These are phyloP conservation scores for Ascochyta clinopodiicola DNA, from an alignment of 2,329 filamentous ascomycete species.

Conservation along the genomic window DNA sequence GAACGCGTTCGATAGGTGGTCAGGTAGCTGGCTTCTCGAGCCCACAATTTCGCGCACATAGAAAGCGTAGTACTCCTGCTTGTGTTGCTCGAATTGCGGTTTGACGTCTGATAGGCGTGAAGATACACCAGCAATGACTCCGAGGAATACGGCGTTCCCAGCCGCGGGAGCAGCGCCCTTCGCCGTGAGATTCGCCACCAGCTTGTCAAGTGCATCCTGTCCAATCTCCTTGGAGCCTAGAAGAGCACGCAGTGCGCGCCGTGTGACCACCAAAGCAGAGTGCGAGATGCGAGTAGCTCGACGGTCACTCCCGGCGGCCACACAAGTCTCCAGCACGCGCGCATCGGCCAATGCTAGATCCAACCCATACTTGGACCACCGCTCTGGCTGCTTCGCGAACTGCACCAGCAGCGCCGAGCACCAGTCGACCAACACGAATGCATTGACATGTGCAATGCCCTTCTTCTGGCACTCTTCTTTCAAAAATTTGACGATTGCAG, in stretches of 20 bases:
- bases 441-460: constrained; percentile 77
- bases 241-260: constrained; percentile 78
- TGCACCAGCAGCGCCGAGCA: constrained; percentile 79
- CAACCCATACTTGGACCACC: constrained; percentile 69
- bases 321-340: constrained; percentile 77
- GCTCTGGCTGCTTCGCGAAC: constrained; percentile 63
- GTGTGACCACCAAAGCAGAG: constrained; percentile 77
- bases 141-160: constrained; percentile 79
- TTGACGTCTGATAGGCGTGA: constrained; percentile 71
- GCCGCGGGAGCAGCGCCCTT: constrained; percentile 70
- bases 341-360: constrained; percentile 74
- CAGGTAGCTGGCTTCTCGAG: constrained; percentile 73
- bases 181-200: constrained; percentile 70
- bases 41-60: constrained; percentile 85
- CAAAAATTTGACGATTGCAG: constrained; percentile 70
- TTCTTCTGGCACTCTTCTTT: constrained; percentile 76
- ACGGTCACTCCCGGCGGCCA: constrained; percentile 55
- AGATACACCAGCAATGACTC: constrained; percentile 86
- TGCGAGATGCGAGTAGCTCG: constrained; percentile 65
- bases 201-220: constrained; percentile 66
- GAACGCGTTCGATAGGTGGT: constrained; percentile 75
- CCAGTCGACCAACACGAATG: constrained; percentile 92
- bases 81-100: constrained; percentile 67
- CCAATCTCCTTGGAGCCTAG: constrained; percentile 66
- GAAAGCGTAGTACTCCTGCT: constrained; percentile 78